These are phyloP conservation scores for Avena sativa DNA, from an alignment of 176 grass and related monocot species.

Conservation along the genomic window DNA sequence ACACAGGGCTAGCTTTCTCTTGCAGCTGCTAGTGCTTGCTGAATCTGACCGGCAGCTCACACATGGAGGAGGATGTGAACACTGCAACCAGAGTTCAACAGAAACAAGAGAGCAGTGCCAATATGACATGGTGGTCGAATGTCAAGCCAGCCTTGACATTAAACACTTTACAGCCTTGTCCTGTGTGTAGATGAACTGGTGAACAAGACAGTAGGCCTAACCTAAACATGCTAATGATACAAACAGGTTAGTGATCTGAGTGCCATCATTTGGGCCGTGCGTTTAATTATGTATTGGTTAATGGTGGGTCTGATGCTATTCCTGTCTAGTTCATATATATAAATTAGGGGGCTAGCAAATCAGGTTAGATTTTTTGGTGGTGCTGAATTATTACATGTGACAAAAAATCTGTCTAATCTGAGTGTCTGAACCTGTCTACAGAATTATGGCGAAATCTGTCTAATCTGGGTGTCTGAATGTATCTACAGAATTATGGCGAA, in stretches of 20 bases:
- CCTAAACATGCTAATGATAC: neutral
- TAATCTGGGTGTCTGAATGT: constrained; percentile 13
- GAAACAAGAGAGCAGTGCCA: constrained; percentile 10
- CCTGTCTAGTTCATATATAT: constrained; percentile 20
- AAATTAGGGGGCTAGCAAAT: neutral
- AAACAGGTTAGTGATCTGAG: constrained; percentile 4
- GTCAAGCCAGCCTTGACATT: constrained; percentile 16
- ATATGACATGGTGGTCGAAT: constrained; percentile 24
- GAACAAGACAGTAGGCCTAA: constrained; percentile 32
- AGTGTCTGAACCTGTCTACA: neutral
- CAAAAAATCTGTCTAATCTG: neutral
- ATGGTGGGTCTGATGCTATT: neutral
- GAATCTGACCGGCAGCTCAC: neutral
- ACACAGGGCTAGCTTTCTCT: constrained; percentile 27
- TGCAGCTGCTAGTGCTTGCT: constrained; percentile 20
- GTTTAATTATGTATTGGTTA: neutral
- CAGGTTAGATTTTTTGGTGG: neutral
- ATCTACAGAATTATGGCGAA: neutral
- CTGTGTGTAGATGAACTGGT: constrained; percentile 18
- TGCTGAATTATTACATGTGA: neutral
- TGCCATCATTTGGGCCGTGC: constrained; percentile 30
- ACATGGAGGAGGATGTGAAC: neutral
- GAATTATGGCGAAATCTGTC: neutral
- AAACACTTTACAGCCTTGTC: constrained; percentile 1
- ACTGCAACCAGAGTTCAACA: neutral